A percentile compares a stretch with the other conserved stretches of the same genome.
Evolutionary conservation across 495 filamentous ascomycete species (phyloP).

Genomic region (Neurospora hispaniola): DNA sequence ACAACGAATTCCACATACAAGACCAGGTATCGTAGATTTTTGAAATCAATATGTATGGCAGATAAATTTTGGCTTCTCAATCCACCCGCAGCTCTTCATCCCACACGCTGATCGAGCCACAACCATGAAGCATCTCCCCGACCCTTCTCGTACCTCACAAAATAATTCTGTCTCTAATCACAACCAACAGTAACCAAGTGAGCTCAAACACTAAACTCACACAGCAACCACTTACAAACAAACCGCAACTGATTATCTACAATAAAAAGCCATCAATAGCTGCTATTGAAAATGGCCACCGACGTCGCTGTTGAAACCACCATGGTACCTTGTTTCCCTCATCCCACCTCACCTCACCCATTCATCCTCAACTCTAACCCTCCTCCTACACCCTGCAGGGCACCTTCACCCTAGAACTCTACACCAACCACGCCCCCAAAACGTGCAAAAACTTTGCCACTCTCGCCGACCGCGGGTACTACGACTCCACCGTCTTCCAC

Average conservation of each 20-base stretch:
- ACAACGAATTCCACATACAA: background rate
- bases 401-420: slow-evolving; percentile 79
- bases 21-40: background rate
- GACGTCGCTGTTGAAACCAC: slow-evolving; percentile 70
- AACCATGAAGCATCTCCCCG: background rate
- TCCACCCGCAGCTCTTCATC: background rate
- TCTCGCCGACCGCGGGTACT: slow-evolving; percentile 74
- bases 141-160: background rate
- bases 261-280: background rate
- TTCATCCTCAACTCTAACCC: background rate
- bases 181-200: background rate
- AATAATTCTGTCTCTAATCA: background rate
- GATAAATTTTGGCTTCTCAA: background rate
- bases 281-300: slow-evolving; percentile 47
- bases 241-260: background rate
- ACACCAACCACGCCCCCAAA: slow-evolving; percentile 40
- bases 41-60: background rate
- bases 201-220: background rate
- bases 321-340: slow-evolving; percentile 28
- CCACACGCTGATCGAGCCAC: background rate
- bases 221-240: background rate
- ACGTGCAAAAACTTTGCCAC: slow-evolving; percentile 85
- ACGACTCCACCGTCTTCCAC: slow-evolving; percentile 78
- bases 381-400: slow-evolving; percentile 37
- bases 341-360: background rate